A percentile compares a stretch with the other conserved stretches of the same genome.
Evolutionary conservation across 768 basidiomycete species (phyloP).

Genomic region (Chalciporus pseudorubinellus): DNA sequence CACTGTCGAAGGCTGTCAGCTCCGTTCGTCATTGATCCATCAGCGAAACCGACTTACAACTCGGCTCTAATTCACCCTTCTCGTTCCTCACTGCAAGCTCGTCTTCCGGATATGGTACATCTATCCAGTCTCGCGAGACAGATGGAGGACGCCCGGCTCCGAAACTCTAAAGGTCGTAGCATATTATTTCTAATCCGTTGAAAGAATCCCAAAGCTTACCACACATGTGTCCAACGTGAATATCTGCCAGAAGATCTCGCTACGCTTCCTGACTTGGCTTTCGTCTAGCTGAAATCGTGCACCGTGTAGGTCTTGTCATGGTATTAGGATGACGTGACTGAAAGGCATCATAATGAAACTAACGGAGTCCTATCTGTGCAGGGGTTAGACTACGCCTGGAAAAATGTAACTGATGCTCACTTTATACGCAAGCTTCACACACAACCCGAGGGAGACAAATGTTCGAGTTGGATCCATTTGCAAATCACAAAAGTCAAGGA

Average conservation of each 20-base stretch:
- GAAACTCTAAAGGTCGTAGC: constrained; percentile 46
- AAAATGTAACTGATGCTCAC: constrained; percentile 37
- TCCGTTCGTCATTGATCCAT: neutral
- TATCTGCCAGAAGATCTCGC: constrained; percentile 66
- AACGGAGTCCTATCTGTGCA: constrained; percentile 57
- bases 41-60: constrained; percentile 37
- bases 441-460: constrained; percentile 60
- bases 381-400: neutral
- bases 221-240: constrained; percentile 61
- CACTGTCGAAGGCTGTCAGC: constrained; percentile 35
- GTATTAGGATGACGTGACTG: neutral
- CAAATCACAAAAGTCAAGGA: constrained; percentile 55
- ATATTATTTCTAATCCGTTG: neutral
- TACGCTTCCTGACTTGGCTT: constrained; percentile 44
- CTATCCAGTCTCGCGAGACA: constrained; percentile 51
- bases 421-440: constrained; percentile 55
- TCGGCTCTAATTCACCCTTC: constrained; percentile 37
- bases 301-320: constrained; percentile 52
- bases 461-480: constrained; percentile 45
- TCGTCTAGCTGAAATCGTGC: constrained; percentile 57
- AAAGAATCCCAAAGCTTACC: constrained; percentile 35
- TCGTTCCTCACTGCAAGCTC: constrained; percentile 33
- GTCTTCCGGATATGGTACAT: constrained; percentile 54
- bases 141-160: constrained; percentile 58
- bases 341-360: neutral